These are phyloP conservation scores for Diddensiella santjacobensis DNA, from an alignment of 805 yeast species.

Conservation along the genomic window DNA sequence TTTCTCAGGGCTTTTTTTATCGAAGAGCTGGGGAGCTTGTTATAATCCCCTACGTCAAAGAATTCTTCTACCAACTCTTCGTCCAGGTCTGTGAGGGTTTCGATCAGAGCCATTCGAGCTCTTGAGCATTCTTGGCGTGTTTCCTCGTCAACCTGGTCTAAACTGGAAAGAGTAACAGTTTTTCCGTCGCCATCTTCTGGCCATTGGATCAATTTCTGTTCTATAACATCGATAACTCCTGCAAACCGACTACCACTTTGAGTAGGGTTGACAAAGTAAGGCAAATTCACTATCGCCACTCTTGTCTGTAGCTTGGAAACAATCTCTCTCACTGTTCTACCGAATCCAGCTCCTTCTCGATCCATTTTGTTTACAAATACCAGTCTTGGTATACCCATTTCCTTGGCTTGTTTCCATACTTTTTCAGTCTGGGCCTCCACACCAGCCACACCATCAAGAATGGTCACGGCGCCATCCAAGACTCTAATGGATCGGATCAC, in stretches of 20 bases:
- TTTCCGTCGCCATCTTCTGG: slow-evolving; percentile 44
- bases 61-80: slow-evolving; percentile 74
- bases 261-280: slow-evolving; percentile 55
- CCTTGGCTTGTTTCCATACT: slow-evolving; percentile 86
- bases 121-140: slow-evolving; percentile 42
- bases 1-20: slow-evolving; percentile 59
- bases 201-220: slow-evolving; percentile 54
- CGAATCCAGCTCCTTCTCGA: slow-evolving; percentile 90
- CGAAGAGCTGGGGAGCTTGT: slow-evolving; percentile 51
- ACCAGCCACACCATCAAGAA: slow-evolving; percentile 94
- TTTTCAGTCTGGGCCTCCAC: slow-evolving; percentile 98
- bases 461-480: slow-evolving; percentile 89
- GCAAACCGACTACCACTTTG: slow-evolving; percentile 41
- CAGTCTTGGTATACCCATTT: slow-evolving; percentile 64
- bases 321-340: slow-evolving; percentile 83
- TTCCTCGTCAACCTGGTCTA: slow-evolving; percentile 31
- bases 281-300: slow-evolving; percentile 72
- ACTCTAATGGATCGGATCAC: slow-evolving; percentile 87
- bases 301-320: slow-evolving; percentile 70
- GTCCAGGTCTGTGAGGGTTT: slow-evolving; percentile 78
- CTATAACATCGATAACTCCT: slow-evolving; percentile 75
- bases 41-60: slow-evolving; percentile 65
- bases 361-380: slow-evolving; percentile 94
- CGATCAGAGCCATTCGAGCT: slow-evolving; percentile 74
- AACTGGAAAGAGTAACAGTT: slow-evolving; percentile 45